Base-by-base conservation (phyloP, 805 yeast species). In the Kluyveromyces starmeri region DNA sequence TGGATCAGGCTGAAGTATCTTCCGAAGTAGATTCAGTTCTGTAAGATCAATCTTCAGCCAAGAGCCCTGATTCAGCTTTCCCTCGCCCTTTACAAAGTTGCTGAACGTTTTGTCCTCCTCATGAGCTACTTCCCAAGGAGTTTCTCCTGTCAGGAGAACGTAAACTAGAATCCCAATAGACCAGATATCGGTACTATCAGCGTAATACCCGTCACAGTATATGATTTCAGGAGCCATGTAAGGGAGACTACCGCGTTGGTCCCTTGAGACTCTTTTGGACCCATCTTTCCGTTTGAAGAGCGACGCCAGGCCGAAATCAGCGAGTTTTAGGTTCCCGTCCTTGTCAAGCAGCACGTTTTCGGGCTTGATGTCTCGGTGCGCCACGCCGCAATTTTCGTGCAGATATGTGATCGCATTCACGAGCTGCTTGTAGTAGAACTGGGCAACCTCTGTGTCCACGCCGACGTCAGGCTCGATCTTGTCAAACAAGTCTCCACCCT, bases 381-480 rank as follows among this genome's bases (percentile, higher is more conserved):
- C 76, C 8, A 78, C 62, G 2, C 82, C 82, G 53, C 83, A 76
- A 29, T 67, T 64, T 10, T 62, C 53, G 46, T 82, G 94, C 27
- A 80, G 49, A 42, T 68, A 79, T 14, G 63, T 67, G 7, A 80
- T 58, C 0, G 84, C 84, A 34, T 67, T 69, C 2, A 77, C 61
- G 38, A 82, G 55, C 49, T 82, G 92, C 35, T 66, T 67, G 48
- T 79, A 78, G 49, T 78, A 79, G 50, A 79, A 73, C 38, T 77
- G 83, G 1, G 82, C 80, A 7, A 79, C 67, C 14, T 73, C 76
- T 35, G 67, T 70, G 42, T 73, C 80, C 2, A 79, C 75, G 1
- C 86, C 86, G 6, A 70, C 57, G 56, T 78, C 85, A 0, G 85
- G 85, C 50, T 79, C 85, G 40, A 81, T 80, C 53, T 80, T 81